A percentile compares a stretch with the other conserved stretches of the same genome.
These are phyloP conservation scores for Aspergillus oerlinghausenensis DNA, from an alignment of 2,329 filamentous ascomycete species.

Conservation along the genomic window DNA sequence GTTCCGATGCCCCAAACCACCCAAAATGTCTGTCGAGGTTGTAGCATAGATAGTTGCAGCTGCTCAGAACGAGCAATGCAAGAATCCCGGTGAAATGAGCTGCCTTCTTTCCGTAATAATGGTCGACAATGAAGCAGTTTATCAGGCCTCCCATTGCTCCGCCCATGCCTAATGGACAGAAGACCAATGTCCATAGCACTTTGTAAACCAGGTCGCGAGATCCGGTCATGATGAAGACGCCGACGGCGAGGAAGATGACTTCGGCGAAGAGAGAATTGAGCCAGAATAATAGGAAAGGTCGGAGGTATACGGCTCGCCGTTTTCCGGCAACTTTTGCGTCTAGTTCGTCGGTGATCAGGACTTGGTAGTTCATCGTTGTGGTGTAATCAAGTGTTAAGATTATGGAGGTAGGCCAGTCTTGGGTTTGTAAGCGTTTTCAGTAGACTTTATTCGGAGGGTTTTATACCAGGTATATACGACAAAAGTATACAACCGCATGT, in stretches of 20 bases:
- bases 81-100: too few species aligned
- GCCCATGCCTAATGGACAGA: slow-evolving; percentile 13
- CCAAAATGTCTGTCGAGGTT: too few species aligned
- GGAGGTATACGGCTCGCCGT: slow-evolving; percentile 6
- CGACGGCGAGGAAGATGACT: slow-evolving; percentile 9
- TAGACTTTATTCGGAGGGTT: neutral
- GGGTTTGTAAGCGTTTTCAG: neutral
- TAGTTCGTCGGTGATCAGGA: neutral
- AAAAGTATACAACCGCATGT: neutral
- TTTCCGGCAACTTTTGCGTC: neutral
- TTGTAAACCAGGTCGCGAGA: slow-evolving; percentile 11
- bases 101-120: too few species aligned
- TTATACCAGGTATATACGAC: neutral
- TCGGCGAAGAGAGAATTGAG: slow-evolving; percentile 9
- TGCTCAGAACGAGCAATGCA: too few species aligned
- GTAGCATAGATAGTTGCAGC: too few species aligned
- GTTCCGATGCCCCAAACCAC: too few species aligned
- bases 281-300: slow-evolving; percentile 11
- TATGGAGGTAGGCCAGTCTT: neutral
- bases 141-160: slow-evolving; percentile 10
- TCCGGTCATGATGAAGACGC: slow-evolving; percentile 8
- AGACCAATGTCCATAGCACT: slow-evolving; percentile 11
- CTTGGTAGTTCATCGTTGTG: neutral
- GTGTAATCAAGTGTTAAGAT: too few species aligned
- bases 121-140: slow-evolving; percentile 10